Evolutionary conservation across 108 stramenopile species (phyloP), one percentile per base, ranked within the genome.

Genomic region (Discostella stelligeroides): DNA sequence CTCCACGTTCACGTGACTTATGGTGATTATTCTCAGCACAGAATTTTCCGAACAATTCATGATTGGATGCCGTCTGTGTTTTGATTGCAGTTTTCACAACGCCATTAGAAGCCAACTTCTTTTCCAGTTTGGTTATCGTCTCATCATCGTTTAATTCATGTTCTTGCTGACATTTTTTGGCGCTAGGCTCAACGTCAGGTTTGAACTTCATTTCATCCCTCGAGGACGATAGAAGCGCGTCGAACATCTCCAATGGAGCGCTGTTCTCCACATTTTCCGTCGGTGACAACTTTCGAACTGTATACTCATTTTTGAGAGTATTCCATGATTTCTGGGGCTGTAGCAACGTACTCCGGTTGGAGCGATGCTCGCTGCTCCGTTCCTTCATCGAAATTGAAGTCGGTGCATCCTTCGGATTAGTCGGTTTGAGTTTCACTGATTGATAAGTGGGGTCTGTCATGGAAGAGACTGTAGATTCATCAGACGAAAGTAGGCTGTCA

Each of bases 391-490:
- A 3, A 54, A 28, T 40, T 58, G 57, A 4, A 39, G 39, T 7
- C 34, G 20, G n/a, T 1, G 57, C 4, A 15, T 38, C 17, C 39
- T 37, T 20, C 34, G 57, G 57, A 37, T n/a, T 25, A 25, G 53
- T 25, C 28, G 4, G 24, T 28, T 15, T 28, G 21, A 6, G 34
- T 34, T 34, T 34, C 1, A 69, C 23, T 24, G 67, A 69, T 38
- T 56, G 74, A 55, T 79, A 92, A 2, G 84, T 86, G 17, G 91
- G 91, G 47, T 92, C 86, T 1, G 91, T 92, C 50, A 92, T 82
- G 1, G 85, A 86, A 8, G 91, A 92, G 17, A 92, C 85, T 49
- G 82, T 84, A 17, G 90, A 84, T 18, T 80, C 85, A 43, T 69
- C 76, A 17, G 78, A 81, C 21, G 76, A 81, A 2, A 64, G 41